Evolutionary conservation across 2,329 filamentous ascomycete species (phyloP).

Genomic region (Diaporthe longicolla): DNA sequence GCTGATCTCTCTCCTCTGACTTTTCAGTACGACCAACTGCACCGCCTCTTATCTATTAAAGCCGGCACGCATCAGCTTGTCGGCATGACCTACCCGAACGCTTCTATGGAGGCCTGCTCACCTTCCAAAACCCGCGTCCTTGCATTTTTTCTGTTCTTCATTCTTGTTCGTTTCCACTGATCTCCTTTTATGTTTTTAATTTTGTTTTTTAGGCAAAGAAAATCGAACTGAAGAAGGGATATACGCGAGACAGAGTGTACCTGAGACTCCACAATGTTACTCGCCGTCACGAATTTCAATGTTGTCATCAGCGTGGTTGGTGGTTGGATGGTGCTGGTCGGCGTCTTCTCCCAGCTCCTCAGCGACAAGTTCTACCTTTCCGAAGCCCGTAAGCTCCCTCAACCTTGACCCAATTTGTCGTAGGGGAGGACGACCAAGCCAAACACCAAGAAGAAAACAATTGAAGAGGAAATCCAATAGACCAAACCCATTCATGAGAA

Average conservation of each 20-base stretch:
- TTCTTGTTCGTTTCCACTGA: neutral
- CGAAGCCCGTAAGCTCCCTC: conserved; percentile 78
- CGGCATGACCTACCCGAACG: neutral
- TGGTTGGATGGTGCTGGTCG: conserved; percentile 90
- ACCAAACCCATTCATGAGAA: neutral
- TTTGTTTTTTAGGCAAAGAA: neutral
- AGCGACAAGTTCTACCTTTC: conserved; percentile 94
- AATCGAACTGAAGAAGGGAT: neutral
- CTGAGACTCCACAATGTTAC: neutral
- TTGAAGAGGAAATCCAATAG: too few species aligned
- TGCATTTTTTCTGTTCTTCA: neutral
- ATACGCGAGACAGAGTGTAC: neutral
- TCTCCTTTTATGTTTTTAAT: neutral
- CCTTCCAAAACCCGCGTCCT: neutral
- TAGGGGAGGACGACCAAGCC: fast-evolving
- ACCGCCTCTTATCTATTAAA: neutral
- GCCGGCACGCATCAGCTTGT: neutral
- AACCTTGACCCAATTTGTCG: too few species aligned
- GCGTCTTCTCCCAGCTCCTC: conserved; percentile 87
- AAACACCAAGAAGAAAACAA: neutral
- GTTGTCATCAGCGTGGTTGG: conserved; percentile 85
- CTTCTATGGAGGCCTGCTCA: neutral
- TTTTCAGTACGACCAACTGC: neutral
- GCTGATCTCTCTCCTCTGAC: neutral
- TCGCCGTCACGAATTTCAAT: conserved; percentile 79